A percentile compares a stretch with the other conserved stretches of the same genome.
Evolutionary conservation across 495 filamentous ascomycete species (phyloP).

Genomic region (Neurospora terricola): DNA sequence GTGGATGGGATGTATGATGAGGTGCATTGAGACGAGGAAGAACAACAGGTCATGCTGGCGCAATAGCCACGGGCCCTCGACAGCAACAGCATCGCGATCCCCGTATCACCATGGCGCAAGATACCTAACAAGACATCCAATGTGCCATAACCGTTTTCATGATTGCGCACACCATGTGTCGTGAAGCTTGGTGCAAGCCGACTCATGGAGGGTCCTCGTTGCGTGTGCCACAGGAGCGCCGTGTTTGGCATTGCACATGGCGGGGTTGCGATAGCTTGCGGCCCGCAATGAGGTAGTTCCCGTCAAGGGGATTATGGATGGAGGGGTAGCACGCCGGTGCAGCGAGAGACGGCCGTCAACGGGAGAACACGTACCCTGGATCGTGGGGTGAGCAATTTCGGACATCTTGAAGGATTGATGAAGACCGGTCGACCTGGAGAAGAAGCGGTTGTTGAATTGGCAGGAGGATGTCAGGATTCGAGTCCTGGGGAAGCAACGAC

Average conservation of each 20-base stretch:
- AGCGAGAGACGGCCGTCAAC: not conserved
- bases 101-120: not conserved
- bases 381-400: constrained; percentile 26
- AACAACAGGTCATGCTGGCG: not conserved
- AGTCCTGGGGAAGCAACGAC: constrained; percentile 12
- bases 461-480: not conserved
- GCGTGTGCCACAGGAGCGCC: constrained; percentile 6
- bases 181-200: not conserved
- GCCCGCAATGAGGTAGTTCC: not conserved
- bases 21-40: not conserved
- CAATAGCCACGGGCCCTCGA: not conserved
- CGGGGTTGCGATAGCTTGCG: not conserved
- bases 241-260: not conserved
- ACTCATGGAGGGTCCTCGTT: not conserved
- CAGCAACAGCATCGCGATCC: not conserved
- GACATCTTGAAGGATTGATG: constrained; percentile 18
- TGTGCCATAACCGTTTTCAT: not conserved
- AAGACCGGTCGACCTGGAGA: constrained; percentile 3
- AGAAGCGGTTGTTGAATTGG: not conserved
- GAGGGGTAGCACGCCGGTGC: constrained; percentile 8
- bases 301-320: constrained; percentile 5
- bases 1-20: not conserved
- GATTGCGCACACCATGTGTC: not conserved
- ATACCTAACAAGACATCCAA: not conserved
- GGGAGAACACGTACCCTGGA: constrained; percentile 20